phyloP scores from a whole-genome alignment of 768 basidiomycete species.

The Chalciporus chontae region DNA sequence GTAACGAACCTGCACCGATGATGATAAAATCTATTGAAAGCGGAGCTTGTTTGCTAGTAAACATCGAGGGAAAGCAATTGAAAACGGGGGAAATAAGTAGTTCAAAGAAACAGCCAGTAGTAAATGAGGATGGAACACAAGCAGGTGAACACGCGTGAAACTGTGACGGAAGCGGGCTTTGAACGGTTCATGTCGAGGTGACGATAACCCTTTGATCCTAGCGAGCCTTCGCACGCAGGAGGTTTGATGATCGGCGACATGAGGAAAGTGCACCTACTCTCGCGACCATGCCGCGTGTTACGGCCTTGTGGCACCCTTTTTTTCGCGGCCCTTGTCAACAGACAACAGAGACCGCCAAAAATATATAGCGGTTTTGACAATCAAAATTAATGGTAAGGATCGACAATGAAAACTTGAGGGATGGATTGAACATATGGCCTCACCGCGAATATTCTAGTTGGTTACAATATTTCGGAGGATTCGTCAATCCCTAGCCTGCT shows the following conservation, averaged over 20 bases:
- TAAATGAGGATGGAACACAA: background rate
- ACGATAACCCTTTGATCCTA: slow-evolving; percentile 11
- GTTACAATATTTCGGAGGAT: no score
- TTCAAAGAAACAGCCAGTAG: background rate
- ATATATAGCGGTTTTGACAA: no score
- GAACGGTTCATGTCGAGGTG: slow-evolving; percentile 8
- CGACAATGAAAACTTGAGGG: no score
- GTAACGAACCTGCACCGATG: slow-evolving; percentile 26
- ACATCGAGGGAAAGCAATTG: slow-evolving; percentile 10
- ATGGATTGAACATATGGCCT: no score
- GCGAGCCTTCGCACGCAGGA: slow-evolving; percentile 18
- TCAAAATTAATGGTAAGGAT: no score
- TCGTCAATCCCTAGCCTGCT: no score
- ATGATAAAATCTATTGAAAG: slow-evolving; percentile 31
- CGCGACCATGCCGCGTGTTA: background rate
- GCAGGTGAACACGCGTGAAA: background rate
- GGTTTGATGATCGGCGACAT: slow-evolving; percentile 7
- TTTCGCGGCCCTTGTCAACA: no score
- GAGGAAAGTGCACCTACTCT: background rate
- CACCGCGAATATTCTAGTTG: no score
- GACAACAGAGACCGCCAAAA: no score
- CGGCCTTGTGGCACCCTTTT: background rate
- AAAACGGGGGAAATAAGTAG: background rate
- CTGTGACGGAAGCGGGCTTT: slow-evolving; percentile 16
- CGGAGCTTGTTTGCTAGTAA: slow-evolving; percentile 20